Percentiles rank a stretch among this genome's conserved stretches.
phyloP scores from a whole-genome alignment of 768 basidiomycete species.

The Kwoniella heveanensis region DNA sequence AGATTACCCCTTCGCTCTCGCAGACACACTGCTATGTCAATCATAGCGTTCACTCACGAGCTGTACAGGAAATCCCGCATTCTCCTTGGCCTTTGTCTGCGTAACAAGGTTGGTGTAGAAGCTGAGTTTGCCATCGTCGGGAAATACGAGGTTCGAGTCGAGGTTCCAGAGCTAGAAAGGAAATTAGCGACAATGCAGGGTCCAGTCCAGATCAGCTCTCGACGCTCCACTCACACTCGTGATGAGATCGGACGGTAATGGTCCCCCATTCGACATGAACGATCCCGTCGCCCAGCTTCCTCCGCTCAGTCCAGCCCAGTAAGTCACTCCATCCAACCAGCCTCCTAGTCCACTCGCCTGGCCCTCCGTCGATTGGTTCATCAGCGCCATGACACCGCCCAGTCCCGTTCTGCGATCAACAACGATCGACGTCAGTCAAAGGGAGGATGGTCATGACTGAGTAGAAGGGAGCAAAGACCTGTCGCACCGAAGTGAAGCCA shows the following conservation, averaged over 20 bases:
- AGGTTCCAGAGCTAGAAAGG: slow-evolving; percentile 51
- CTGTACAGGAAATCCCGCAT: slow-evolving; percentile 49
- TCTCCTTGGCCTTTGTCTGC: slow-evolving; percentile 47
- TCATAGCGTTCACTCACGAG: slow-evolving; percentile 28
- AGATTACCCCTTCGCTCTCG: no score
- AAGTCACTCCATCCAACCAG: slow-evolving; percentile 70
- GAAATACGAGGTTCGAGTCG: slow-evolving; percentile 52
- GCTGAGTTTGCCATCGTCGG: slow-evolving; percentile 43
- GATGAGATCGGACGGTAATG: slow-evolving; percentile 44
- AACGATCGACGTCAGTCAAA: slow-evolving; percentile 37
- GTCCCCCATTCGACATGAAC: slow-evolving; percentile 56
- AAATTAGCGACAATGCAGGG: no score
- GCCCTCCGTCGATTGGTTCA: slow-evolving; percentile 64
- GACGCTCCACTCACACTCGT: slow-evolving; percentile 39
- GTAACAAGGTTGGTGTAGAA: slow-evolving; percentile 53
- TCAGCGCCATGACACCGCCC: slow-evolving; percentile 57
- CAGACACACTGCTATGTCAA: no score
- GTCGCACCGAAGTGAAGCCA: no score
- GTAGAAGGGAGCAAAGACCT: no score
- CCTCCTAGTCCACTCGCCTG: slow-evolving; percentile 65
- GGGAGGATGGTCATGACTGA: background rate
- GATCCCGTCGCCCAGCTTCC: slow-evolving; percentile 59
- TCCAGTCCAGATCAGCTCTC: no score
- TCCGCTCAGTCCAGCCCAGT: slow-evolving; percentile 64
- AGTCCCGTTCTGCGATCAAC: slow-evolving; percentile 21